Percentiles rank a stretch among this genome's conserved stretches.
Evolutionary conservation across 495 filamentous ascomycete species (phyloP).

Genomic region (Trichocladium antarcticum): DNA sequence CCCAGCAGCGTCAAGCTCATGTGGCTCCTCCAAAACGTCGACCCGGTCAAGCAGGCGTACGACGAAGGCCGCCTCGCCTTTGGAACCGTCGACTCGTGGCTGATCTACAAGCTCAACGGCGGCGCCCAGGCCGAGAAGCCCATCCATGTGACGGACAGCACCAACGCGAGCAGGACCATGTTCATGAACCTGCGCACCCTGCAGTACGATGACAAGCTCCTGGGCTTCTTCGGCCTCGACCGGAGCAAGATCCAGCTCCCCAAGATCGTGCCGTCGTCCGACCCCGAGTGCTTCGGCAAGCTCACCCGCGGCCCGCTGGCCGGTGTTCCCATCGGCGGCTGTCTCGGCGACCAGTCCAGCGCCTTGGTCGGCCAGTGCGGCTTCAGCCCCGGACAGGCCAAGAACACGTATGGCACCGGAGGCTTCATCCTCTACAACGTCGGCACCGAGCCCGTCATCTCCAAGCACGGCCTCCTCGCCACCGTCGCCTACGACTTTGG

Average conservation of each 20-base stretch:
- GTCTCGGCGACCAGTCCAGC: slow-evolving; percentile 85
- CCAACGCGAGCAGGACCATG: slow-evolving; percentile 92
- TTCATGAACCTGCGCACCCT: slow-evolving; percentile 87
- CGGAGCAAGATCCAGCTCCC: slow-evolving; percentile 64
- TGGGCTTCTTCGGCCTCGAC: slow-evolving; percentile 78
- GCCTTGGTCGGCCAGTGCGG: slow-evolving; percentile 88
- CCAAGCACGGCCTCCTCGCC: slow-evolving; percentile 74
- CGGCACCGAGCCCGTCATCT: slow-evolving; percentile 80
- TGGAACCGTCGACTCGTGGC: slow-evolving; percentile 89
- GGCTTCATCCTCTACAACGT: slow-evolving; percentile 95
- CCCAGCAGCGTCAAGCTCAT: slow-evolving; percentile 81
- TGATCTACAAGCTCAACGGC: slow-evolving; percentile 83
- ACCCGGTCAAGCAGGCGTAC: slow-evolving; percentile 63
- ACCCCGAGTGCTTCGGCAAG: slow-evolving; percentile 61
- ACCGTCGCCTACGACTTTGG: slow-evolving; percentile 86
- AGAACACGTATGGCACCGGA: slow-evolving; percentile 95
- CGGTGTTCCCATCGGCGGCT: slow-evolving; percentile 73
- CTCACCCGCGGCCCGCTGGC: slow-evolving; percentile 56
- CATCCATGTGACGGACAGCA: slow-evolving; percentile 75
- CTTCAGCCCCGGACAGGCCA: slow-evolving; percentile 75
- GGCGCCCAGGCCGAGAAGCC: slow-evolving; percentile 47
- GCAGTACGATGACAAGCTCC: slow-evolving; percentile 70
- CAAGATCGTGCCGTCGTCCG: slow-evolving; percentile 77
- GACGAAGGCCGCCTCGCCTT: slow-evolving; percentile 73
- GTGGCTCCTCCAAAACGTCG: slow-evolving; percentile 70